Percentiles rank a stretch among this genome's conserved stretches.
These are phyloP conservation scores for Backusella mclennaniae DNA, from an alignment of 192 early-diverging fungal genomes.

Conservation along the genomic window DNA sequence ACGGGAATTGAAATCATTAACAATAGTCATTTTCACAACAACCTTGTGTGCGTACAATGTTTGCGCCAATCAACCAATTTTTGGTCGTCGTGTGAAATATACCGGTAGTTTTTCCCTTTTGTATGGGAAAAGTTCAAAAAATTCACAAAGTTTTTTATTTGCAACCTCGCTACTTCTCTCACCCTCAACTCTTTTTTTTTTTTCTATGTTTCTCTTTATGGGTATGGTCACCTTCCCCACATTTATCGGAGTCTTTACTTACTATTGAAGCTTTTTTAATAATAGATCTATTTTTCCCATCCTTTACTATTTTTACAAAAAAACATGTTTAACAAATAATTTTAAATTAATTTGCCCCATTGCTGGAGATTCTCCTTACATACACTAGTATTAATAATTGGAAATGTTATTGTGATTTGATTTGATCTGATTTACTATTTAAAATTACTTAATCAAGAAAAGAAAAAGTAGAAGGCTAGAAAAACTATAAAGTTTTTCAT, in stretches of 20 bases:
- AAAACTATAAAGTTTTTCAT: neutral
- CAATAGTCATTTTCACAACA: neutral
- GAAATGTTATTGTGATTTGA: neutral
- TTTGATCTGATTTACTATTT: neutral
- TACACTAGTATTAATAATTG: neutral
- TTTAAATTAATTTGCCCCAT: neutral
- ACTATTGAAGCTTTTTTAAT: neutral
- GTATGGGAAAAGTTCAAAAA: conserved; percentile 1
- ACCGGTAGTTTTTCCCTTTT: neutral
- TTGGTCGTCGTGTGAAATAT: neutral
- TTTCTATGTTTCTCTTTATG: neutral
- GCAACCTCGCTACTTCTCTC: neutral
- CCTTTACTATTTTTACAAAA: conserved; percentile 8
- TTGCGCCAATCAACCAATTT: neutral
- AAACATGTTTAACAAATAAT: neutral
- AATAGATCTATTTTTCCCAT: conserved; percentile 9
- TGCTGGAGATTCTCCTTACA: neutral
- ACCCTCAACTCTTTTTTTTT: neutral
- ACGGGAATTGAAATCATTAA: neutral
- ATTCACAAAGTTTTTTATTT: conserved; percentile 2
- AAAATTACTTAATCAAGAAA: neutral
- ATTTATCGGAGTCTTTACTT: neutral
- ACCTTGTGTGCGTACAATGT: neutral
- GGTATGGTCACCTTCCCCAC: neutral
- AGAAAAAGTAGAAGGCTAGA: neutral